Conservation (phyloP, 2,329 filamentous ascomycete species). For the Penicillium sp. region DNA sequence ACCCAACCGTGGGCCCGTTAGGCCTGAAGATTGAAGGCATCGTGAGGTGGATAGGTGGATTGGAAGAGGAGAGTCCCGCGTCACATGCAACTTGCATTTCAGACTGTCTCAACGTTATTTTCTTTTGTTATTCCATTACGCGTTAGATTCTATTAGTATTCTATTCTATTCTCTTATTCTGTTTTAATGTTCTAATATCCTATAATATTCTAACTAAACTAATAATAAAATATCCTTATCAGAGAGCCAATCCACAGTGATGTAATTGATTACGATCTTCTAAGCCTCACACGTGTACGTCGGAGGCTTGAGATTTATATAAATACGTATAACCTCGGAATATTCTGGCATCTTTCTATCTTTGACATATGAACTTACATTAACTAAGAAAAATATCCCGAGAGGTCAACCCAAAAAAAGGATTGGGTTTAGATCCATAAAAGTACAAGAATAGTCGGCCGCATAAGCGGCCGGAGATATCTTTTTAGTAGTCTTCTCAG, state of each 20-base stretch:
- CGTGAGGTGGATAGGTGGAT: not conserved
- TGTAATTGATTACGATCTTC: not conserved
- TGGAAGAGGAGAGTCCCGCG: not conserved
- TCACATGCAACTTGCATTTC: not conserved
- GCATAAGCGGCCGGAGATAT: too few species aligned
- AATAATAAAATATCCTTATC: not conserved
- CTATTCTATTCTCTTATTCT: not conserved
- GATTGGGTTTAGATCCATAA: too few species aligned
- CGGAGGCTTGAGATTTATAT: too few species aligned
- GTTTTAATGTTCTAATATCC: not conserved
- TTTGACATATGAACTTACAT: too few species aligned
- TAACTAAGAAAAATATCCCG: too few species aligned
- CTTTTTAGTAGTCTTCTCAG: too few species aligned
- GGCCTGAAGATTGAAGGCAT: constrained; percentile 6
- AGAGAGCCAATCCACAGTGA: not conserved
- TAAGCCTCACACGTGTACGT: not conserved
- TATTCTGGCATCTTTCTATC: too few species aligned
- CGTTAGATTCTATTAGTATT: not conserved
- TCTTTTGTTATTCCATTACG: not conserved
- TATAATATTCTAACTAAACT: too few species aligned
- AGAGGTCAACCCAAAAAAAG: too few species aligned
- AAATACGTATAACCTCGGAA: too few species aligned
- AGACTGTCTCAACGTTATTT: not conserved
- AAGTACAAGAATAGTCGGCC: too few species aligned
- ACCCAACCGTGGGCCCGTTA: constrained; percentile 3